phyloP scores from a whole-genome alignment of 306 rosid genomes.

The Lathyrus aphaca region DNA sequence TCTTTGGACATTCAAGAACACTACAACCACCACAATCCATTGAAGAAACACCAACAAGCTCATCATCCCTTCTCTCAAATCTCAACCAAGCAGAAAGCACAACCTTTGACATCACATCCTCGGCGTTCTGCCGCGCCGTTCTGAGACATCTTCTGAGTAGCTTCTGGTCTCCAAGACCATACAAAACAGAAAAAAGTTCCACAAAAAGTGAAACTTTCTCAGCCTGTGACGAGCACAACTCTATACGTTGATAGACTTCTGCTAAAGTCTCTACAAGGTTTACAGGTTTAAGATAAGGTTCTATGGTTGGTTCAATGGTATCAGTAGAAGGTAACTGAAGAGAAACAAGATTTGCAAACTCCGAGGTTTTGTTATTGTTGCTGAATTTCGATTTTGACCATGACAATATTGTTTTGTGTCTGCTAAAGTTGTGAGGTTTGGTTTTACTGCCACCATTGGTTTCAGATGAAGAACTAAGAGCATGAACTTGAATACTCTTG shows the following conservation, averaged over 20 bases:
- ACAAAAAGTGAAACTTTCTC: slow-evolving; percentile 52
- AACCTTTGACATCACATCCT: slow-evolving; percentile 65
- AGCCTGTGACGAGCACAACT: slow-evolving; percentile 50
- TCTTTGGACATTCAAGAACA: slow-evolving; percentile 73
- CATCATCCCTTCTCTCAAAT: slow-evolving; percentile 81
- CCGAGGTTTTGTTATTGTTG: slow-evolving; percentile 47
- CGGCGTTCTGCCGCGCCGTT: slow-evolving; percentile 62
- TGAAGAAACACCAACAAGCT: slow-evolving; percentile 58
- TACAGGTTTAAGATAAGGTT: slow-evolving; percentile 62
- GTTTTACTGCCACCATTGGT: slow-evolving; percentile 40
- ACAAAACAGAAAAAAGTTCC: slow-evolving; percentile 64
- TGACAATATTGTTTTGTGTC: slow-evolving; percentile 48
- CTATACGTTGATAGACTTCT: slow-evolving; percentile 57
- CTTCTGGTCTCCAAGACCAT: slow-evolving; percentile 66
- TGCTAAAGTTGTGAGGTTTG: slow-evolving; percentile 51
- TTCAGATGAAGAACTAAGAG: slow-evolving; percentile 60
- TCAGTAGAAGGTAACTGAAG: slow-evolving; percentile 62
- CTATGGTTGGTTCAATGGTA: slow-evolving; percentile 67
- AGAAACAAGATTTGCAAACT: slow-evolving; percentile 46
- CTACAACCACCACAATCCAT: slow-evolving; percentile 68
- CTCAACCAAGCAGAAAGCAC: slow-evolving; percentile 80
- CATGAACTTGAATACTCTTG: slow-evolving; percentile 76
- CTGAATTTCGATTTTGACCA: slow-evolving; percentile 62
- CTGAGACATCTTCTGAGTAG: slow-evolving; percentile 68
- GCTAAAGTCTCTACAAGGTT: slow-evolving; percentile 60